phyloP scores from a whole-genome alignment of 371 early-diverging fungal species.

The Circinella umbellata region DNA sequence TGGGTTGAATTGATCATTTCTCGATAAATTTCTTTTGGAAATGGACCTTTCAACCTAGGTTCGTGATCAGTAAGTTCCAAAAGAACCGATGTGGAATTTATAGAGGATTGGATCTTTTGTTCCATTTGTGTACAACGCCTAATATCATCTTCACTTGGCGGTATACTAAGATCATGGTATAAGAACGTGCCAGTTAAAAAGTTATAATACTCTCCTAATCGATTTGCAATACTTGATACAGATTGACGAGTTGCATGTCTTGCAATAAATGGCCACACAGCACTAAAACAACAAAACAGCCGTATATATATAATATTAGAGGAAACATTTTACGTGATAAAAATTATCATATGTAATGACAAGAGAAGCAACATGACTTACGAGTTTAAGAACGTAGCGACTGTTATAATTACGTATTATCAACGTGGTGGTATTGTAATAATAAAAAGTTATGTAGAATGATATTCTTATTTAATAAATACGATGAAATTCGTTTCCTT shows the following conservation, averaged over 20 bases:
- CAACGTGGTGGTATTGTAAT: too few species aligned
- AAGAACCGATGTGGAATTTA: slow-evolving; percentile 48
- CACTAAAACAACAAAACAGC: slow-evolving; percentile 15
- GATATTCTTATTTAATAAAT: too few species aligned
- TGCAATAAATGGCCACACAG: slow-evolving; percentile 69
- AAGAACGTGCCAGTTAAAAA: slow-evolving; percentile 45
- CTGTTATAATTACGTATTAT: not conserved
- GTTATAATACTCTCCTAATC: slow-evolving; percentile 49
- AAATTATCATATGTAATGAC: not conserved
- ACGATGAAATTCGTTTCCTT: too few species aligned
- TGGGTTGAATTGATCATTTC: slow-evolving; percentile 61
- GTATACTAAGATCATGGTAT: slow-evolving; percentile 32
- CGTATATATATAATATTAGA: not conserved
- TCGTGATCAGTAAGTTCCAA: slow-evolving; percentile 60
- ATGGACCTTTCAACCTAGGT: slow-evolving; percentile 63
- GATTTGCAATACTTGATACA: slow-evolving; percentile 33
- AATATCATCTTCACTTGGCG: slow-evolving; percentile 35
- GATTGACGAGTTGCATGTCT: slow-evolving; percentile 60
- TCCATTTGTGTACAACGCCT: slow-evolving; percentile 41
- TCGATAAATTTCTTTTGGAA: slow-evolving; percentile 57
- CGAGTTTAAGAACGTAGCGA: slow-evolving; percentile 57
- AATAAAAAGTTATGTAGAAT: too few species aligned
- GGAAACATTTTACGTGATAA: not conserved
- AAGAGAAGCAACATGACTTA: slow-evolving; percentile 21
- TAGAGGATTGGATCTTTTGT: slow-evolving; percentile 42